Evolutionary conservation across 768 basidiomycete genomes (phyloP).

Genomic region (Kwoniella shandongensis): DNA sequence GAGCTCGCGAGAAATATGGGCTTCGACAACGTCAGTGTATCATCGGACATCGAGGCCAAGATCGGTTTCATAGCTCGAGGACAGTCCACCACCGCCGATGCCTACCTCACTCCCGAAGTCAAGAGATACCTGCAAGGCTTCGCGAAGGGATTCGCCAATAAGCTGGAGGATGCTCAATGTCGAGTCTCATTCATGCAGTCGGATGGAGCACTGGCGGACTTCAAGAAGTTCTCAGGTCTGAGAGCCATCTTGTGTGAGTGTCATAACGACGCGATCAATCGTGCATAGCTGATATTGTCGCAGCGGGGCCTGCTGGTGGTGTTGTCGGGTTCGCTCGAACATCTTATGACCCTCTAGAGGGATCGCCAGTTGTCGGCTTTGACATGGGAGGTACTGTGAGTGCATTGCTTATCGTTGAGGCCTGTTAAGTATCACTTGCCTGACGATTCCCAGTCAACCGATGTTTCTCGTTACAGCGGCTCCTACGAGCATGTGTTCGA

Average conservation of each 20-base stretch:
- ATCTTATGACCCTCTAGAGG: constrained; percentile 74
- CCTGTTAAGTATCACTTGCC: too few species aligned
- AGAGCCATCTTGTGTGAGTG: constrained; percentile 60
- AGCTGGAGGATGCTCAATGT: constrained; percentile 22
- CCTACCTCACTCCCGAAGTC: constrained; percentile 48
- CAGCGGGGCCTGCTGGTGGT: constrained; percentile 85
- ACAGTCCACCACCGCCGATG: constrained; percentile 41
- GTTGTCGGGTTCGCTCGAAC: constrained; percentile 93
- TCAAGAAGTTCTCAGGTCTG: constrained; percentile 79
- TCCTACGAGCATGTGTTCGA: constrained; percentile 75
- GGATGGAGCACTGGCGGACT: constrained; percentile 60
- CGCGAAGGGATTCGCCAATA: constrained; percentile 31
- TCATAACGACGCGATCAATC: not conserved
- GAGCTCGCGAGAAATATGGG: constrained; percentile 73
- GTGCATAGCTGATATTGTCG: constrained; percentile 55
- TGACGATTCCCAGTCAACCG: constrained; percentile 23
- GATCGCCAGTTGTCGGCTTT: constrained; percentile 78
- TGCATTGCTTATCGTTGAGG: too few species aligned
- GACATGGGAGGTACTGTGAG: constrained; percentile 64
- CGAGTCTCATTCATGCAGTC: constrained; percentile 75
- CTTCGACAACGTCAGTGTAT: constrained; percentile 58
- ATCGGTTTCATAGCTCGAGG: constrained; percentile 44
- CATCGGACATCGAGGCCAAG: constrained; percentile 21
- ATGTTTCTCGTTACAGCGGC: constrained; percentile 89
- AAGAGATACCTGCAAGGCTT: constrained; percentile 42